phyloP scores from a whole-genome alignment of 208 protist species.

The Porcisia hertigi region DNA sequence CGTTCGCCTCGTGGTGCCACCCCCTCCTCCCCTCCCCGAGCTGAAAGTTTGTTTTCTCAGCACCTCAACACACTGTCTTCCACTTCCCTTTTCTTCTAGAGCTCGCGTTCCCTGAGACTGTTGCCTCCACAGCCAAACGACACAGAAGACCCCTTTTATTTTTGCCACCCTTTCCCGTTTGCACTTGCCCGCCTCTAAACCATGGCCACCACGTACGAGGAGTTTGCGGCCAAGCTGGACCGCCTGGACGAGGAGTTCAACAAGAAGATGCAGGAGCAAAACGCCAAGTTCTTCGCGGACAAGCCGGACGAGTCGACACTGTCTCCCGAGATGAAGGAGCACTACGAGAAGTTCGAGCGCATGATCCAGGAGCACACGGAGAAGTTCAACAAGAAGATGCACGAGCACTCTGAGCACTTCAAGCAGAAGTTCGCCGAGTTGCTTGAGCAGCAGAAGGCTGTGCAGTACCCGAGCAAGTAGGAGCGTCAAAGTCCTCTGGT shows the following conservation, averaged over 20 bases:
- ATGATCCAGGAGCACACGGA: slow-evolving; percentile 93
- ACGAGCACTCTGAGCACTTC: slow-evolving; percentile 91
- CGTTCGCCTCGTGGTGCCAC: background rate
- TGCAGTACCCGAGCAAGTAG: slow-evolving; percentile 90
- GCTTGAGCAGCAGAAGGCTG: slow-evolving; percentile 92
- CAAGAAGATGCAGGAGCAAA: slow-evolving; percentile 94
- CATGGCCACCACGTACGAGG: slow-evolving; percentile 89
- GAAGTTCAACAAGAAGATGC: slow-evolving; percentile 94
- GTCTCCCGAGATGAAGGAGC: slow-evolving; percentile 92
- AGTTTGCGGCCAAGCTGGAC: slow-evolving; percentile 90
- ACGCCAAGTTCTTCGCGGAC: slow-evolving; percentile 93
- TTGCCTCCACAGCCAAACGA: too few relatives aligned
- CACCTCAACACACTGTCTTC: too few relatives aligned
- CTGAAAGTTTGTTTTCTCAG: too few relatives aligned
- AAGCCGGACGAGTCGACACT: slow-evolving; percentile 89
- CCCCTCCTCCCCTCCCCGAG: too few relatives aligned
- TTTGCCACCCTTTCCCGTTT: slow-evolving; percentile 7
- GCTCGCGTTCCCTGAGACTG: too few relatives aligned
- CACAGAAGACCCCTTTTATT: background rate
- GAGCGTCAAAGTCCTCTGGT: too few relatives aligned
- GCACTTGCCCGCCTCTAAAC: slow-evolving; percentile 4
- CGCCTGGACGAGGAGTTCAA: slow-evolving; percentile 89
- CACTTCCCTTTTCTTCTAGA: too few relatives aligned
- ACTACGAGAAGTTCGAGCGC: slow-evolving; percentile 93
- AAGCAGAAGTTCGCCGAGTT: slow-evolving; percentile 91